These are phyloP conservation scores for Rubia occidens DNA, from an alignment of 305 asterid genomes.

Conservation along the genomic window DNA sequence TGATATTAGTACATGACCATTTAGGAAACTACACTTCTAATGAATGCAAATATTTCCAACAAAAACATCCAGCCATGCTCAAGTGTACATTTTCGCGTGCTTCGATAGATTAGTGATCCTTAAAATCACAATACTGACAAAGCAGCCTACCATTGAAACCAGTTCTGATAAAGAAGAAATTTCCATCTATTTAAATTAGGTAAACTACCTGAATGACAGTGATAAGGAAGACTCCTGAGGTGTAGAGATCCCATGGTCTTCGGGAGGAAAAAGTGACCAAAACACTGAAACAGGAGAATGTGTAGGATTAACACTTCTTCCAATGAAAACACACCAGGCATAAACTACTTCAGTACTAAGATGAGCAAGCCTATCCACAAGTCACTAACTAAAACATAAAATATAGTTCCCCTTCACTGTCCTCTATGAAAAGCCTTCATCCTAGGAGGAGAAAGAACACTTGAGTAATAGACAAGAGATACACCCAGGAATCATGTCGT, in stretches of 20 bases:
- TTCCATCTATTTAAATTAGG: not conserved
- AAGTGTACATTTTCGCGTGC: not conserved
- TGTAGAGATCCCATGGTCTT: slow-evolving; percentile 45
- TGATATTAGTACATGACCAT: too few relatives aligned
- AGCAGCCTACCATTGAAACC: not conserved
- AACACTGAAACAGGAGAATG: slow-evolving; percentile 47
- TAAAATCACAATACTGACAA: not conserved
- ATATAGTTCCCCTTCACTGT: not conserved
- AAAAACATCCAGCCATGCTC: not conserved
- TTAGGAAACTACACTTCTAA: too few relatives aligned
- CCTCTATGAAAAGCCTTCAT: not conserved
- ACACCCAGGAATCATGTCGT: not conserved
- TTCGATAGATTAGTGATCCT: not conserved
- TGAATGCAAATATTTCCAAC: too few relatives aligned
- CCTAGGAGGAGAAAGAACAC: not conserved
- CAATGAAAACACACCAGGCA: not conserved
- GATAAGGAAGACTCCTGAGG: slow-evolving; percentile 77
- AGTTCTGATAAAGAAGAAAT: not conserved
- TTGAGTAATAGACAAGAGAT: not conserved
- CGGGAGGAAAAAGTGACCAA: slow-evolving; percentile 76
- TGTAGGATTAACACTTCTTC: slow-evolving; percentile 3
- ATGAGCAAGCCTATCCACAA: not conserved
- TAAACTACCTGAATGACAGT: slow-evolving; percentile 61
- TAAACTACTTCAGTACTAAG: not conserved
- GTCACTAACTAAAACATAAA: not conserved